Conservation (phyloP, 129 eudicot species). For the Helichrysum umbraculigerum region DNA sequence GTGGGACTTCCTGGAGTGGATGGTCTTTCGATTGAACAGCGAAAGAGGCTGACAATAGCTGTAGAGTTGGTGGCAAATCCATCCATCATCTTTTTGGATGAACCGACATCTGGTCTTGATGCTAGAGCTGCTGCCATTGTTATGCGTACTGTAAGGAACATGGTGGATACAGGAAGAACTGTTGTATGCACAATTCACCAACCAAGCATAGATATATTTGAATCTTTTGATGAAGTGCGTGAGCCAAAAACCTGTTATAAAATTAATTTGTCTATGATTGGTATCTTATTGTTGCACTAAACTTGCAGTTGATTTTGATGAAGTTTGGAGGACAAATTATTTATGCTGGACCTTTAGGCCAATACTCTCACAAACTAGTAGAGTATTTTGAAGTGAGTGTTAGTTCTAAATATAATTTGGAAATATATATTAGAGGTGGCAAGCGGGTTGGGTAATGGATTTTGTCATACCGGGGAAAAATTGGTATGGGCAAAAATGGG, state of each 20-base stretch:
- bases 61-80: constrained; percentile 40
- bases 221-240: constrained; percentile 37
- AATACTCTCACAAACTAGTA: constrained; percentile 50
- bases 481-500: neutral
- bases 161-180: constrained; percentile 39
- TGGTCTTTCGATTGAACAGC: constrained; percentile 38
- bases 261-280: neutral
- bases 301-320: constrained; percentile 70
- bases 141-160: constrained; percentile 38
- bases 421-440: neutral
- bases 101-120: constrained; percentile 39
- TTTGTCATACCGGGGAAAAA: neutral
- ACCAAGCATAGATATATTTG: constrained; percentile 38
- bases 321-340: constrained; percentile 81
- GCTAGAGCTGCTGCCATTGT: constrained; percentile 44
- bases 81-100: constrained; percentile 35
- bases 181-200: constrained; percentile 44
- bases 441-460: neutral
- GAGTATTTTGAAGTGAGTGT: constrained; percentile 74
- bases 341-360: constrained; percentile 74
- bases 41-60: constrained; percentile 35
- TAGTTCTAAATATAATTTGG: constrained; percentile 3
- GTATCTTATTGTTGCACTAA: neutral
- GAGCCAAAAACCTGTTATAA: neutral
- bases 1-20: constrained; percentile 36